Evolutionary conservation across 176 grass and related monocot genomes (phyloP).

Genomic region (barley (Hordeum vulgare)): MorexV3_pseudomolecules_assembly NC_058520.1:39926034-39926533

Average conservation of each 20-base stretch:
- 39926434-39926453: constrained; percentile 35
- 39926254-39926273: background rate
- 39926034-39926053: background rate
- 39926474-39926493: background rate
- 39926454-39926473: constrained; percentile 24
- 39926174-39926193: background rate
- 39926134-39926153: background rate
- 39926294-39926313: background rate
- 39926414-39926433: constrained; percentile 47
- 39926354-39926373: constrained; percentile 73
- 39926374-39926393: constrained; percentile 53
- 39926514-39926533: constrained; percentile 54
- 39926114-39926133: background rate
- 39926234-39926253: background rate
- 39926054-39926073: background rate
- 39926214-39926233: background rate
- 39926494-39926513: constrained; percentile 36
- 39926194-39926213: background rate
- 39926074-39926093: background rate
- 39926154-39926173: background rate
- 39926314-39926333: background rate
- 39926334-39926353: constrained; percentile 26
- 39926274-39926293: background rate
- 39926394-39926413: constrained; percentile 55
- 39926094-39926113: background rate